Conservation (phyloP, 2,329 filamentous ascomycete species). For the Verticillium dahliae region DNA sequence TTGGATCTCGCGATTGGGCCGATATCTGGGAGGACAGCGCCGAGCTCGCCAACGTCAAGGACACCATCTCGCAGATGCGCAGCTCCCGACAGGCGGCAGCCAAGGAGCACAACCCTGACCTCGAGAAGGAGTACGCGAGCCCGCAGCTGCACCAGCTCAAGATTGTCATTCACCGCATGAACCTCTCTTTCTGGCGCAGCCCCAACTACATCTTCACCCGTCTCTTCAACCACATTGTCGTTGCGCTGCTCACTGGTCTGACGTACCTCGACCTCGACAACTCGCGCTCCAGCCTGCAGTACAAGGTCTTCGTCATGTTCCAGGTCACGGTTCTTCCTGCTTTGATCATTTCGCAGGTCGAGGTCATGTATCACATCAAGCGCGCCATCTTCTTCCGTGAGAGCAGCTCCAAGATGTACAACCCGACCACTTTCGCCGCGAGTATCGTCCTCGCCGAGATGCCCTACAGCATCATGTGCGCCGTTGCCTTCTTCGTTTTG, state of each 20-base stretch:
- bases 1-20: slow-evolving; percentile 72
- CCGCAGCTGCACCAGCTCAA: slow-evolving; percentile 73
- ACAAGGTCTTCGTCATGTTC: slow-evolving; percentile 86
- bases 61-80: slow-evolving; percentile 62
- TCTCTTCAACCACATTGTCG: slow-evolving; percentile 75
- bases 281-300: slow-evolving; percentile 70
- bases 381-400: slow-evolving; percentile 83
- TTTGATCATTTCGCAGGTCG: slow-evolving; percentile 75
- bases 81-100: slow-evolving; percentile 40
- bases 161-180: slow-evolving; percentile 65
- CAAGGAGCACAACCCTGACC: slow-evolving; percentile 36
- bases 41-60: slow-evolving; percentile 61
- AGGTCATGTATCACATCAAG: slow-evolving; percentile 76
- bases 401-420: slow-evolving; percentile 80
- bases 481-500: slow-evolving; percentile 73
- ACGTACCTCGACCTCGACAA: slow-evolving; percentile 73
- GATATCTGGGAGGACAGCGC: slow-evolving; percentile 71
- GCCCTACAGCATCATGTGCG: slow-evolving; percentile 76
- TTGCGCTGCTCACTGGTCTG: slow-evolving; percentile 72
- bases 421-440: slow-evolving; percentile 67
- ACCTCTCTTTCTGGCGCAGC: slow-evolving; percentile 76
- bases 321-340: slow-evolving; percentile 80
- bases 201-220: slow-evolving; percentile 87
- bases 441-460: slow-evolving; percentile 78
- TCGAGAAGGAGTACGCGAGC: slow-evolving; percentile 75